These are phyloP conservation scores for Truncatella angustata DNA, from an alignment of 2,329 filamentous ascomycete genomes.

Conservation along the genomic window DNA sequence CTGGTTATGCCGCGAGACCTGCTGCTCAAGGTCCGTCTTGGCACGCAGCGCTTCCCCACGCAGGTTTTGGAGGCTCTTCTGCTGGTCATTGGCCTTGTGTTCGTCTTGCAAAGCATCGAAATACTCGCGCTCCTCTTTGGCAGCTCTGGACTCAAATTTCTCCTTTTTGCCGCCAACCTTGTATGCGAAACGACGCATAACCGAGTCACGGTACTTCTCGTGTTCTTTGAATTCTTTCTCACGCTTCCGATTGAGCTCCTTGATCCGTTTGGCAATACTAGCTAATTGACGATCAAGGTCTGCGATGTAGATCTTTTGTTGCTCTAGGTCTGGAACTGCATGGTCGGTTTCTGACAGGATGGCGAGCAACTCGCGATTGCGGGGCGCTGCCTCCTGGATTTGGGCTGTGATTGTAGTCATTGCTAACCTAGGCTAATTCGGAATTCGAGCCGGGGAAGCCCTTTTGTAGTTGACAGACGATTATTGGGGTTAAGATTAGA, in stretches of 20 bases:
- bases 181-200: slow-evolving; percentile 50
- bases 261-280: slow-evolving; percentile 35
- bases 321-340: slow-evolving; percentile 41
- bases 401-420: slow-evolving; percentile 30
- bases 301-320: slow-evolving; percentile 43
- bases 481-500: too few relatives aligned
- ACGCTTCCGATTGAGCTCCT: slow-evolving; percentile 36
- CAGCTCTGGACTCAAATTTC: slow-evolving; percentile 46
- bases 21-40: slow-evolving; percentile 33
- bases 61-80: slow-evolving; percentile 37
- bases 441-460: too few relatives aligned
- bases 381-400: slow-evolving; percentile 37
- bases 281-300: slow-evolving; percentile 42
- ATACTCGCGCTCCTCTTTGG: slow-evolving; percentile 55
- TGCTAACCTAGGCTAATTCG: too few relatives aligned
- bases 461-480: too few relatives aligned
- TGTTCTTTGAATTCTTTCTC: slow-evolving; percentile 50
- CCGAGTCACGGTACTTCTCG: slow-evolving; percentile 50
- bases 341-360: slow-evolving; percentile 49
- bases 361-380: slow-evolving; percentile 42
- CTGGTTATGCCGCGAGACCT: slow-evolving; percentile 32
- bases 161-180: slow-evolving; percentile 47
- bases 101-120: slow-evolving; percentile 49
- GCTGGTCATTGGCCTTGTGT: slow-evolving; percentile 41
- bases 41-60: slow-evolving; percentile 37